Percentiles rank a stretch among this genome's conserved stretches.
Conservation (phyloP, 2,329 filamentous ascomycete genomes). For the Xylariaceae sp. region DNA sequence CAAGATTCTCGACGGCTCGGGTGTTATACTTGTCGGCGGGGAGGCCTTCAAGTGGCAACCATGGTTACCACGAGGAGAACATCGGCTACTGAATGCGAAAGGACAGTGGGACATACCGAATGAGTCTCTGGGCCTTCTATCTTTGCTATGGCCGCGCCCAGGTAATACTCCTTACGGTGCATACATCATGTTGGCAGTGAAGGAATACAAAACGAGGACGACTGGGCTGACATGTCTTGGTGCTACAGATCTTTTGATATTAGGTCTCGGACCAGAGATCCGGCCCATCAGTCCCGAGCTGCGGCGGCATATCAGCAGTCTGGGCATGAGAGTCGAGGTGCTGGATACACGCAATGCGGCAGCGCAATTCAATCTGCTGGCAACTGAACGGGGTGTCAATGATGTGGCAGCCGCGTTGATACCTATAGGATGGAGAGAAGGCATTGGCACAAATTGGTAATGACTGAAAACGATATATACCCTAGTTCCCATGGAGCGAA, state of each 20-base stretch:
- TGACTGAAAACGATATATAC: too few species aligned
- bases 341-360: constrained; percentile 92
- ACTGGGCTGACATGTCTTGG: constrained; percentile 1
- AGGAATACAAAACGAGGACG: neutral
- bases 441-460: constrained; percentile 37
- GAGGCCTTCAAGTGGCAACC: constrained; percentile 89
- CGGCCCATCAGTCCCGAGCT: constrained; percentile 73
- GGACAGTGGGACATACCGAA: constrained; percentile 76
- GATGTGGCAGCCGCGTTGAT: constrained; percentile 86
- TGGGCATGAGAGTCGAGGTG: constrained; percentile 84
- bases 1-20: constrained; percentile 63
- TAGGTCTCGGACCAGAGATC: constrained; percentile 78
- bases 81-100: constrained; percentile 64
- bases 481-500: too few species aligned
- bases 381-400: constrained; percentile 83
- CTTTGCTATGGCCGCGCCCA: constrained; percentile 80
- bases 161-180: constrained; percentile 49
- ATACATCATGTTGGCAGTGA: neutral
- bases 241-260: constrained; percentile 70
- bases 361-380: constrained; percentile 88
- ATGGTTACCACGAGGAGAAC: constrained; percentile 52
- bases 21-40: constrained; percentile 75
- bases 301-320: constrained; percentile 63
- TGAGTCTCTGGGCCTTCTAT: constrained; percentile 70
- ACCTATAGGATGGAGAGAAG: constrained; percentile 77